Conservation (phyloP, 331 rosid species). For the Malus hybrid region DNA sequence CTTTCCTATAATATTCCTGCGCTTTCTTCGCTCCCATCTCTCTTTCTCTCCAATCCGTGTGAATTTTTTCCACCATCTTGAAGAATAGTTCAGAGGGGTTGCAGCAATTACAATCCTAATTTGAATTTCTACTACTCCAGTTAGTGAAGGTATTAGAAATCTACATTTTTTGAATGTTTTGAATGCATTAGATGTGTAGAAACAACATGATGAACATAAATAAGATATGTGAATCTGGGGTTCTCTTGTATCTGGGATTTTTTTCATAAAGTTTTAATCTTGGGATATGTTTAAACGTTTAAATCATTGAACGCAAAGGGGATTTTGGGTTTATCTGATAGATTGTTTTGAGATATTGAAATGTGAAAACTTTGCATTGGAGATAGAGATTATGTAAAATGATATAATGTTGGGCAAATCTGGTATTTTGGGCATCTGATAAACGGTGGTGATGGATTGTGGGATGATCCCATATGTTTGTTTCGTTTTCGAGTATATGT, state of each 20-base stretch:
- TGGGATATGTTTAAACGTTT: not conserved
- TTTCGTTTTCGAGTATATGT: not conserved
- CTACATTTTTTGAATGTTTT: not conserved
- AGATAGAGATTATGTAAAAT: not conserved
- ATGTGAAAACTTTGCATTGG: not conserved
- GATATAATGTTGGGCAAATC: not conserved
- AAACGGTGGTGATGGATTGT: not conserved
- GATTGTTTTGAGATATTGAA: not conserved
- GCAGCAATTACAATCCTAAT: constrained; percentile 7
- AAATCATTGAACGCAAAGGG: not conserved
- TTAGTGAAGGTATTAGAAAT: not conserved
- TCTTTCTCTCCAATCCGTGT: not conserved
- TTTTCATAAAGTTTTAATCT: not conserved
- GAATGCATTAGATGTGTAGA: not conserved
- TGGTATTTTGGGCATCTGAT: not conserved
- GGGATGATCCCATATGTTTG: not conserved
- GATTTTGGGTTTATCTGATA: not conserved
- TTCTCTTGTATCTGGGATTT: not conserved
- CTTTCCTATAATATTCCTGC: not conserved
- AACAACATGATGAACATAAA: not conserved
- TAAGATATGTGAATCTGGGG: not conserved
- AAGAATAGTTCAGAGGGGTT: constrained; percentile 2
- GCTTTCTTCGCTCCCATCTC: constrained; percentile 1
- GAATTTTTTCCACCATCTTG: not conserved
- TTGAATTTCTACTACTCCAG: constrained; percentile 4